Evolutionary conservation across 805 yeast genomes (phyloP), one percentile per base, ranked within the genome.

Genomic region (Ogataea trehaloabstinens): DNA sequence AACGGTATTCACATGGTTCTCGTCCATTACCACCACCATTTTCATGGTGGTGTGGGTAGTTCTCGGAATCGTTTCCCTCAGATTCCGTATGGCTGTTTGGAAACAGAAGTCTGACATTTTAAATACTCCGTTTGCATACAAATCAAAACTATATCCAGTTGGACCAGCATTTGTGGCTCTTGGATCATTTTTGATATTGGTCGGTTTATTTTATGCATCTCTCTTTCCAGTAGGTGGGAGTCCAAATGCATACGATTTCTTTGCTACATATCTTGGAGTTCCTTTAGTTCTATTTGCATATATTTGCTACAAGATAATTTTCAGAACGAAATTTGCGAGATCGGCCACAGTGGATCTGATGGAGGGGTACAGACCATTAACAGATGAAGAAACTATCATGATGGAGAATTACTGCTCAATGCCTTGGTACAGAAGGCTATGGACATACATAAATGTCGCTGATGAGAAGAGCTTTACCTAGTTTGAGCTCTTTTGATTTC

Each of bases 11-110:
- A 35, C 44, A 10, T 40, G 44, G 44, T 40, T 40, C 28, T 40
- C 44, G 3, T 40, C 44, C 30, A 19, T 40, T n/a, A 40, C 44
- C 6, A 40, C 44, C 6, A 73, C 88, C 3, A 85, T 88, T 1
- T 80, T 48, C 51, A 59, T 46, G 63, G 64, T 6, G 44, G 58
- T 38, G 42, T 36, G 15, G 30, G 40, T 16, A 34, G 44, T 24
- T 19, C 34, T 18, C 52, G 64, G 64, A 38, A 37, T 20, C 51
- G 56, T 3, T 52, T 62, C 63, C n/a, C 35, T 22, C 20, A 29
- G 19, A 13, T 58, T 12, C 27, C 31, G 44, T n/a, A 35, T 40
- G 44, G 44, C 44, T 17, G 34, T 40, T 4, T 17, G 27, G 15
- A 40, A 40, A 22, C 44, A 40, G 15, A 28, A 28, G 8, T 40